Percentiles rank a stretch among this genome's conserved stretches.
Conservation (phyloP, 2,329 filamentous ascomycete genomes). For the Graphilbum ipis-grandicollis region DNA sequence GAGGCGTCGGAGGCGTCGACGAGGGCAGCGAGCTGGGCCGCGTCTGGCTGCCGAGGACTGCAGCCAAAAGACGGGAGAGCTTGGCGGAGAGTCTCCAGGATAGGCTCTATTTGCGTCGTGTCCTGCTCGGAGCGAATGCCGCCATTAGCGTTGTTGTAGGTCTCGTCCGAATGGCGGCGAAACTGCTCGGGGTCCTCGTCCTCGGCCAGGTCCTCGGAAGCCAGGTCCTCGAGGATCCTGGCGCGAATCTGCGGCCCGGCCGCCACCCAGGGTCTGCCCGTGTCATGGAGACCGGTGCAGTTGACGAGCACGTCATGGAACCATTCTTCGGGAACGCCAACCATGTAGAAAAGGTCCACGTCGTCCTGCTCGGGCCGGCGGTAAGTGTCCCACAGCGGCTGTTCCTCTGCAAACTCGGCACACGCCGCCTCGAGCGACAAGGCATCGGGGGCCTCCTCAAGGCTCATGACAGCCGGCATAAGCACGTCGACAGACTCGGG, state of each 20-base stretch:
- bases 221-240: background rate
- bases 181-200: background rate
- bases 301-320: background rate
- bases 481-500: slow-evolving; percentile 1
- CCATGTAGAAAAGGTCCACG: background rate
- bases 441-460: background rate
- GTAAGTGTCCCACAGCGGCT: background rate
- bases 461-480: background rate
- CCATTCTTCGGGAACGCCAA: background rate
- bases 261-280: background rate
- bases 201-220: background rate
- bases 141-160: background rate
- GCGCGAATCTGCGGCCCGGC: background rate
- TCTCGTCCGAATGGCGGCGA: background rate
- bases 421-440: background rate
- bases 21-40: background rate
- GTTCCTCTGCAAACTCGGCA: background rate
- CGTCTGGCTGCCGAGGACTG: background rate
- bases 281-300: background rate
- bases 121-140: slow-evolving; percentile 1
- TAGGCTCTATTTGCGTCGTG: background rate
- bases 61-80: background rate
- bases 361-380: background rate
- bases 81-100: background rate
- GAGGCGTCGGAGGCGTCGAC: background rate